Evolutionary conservation across 805 yeast genomes (phyloP).

Genomic region (Candida morakotiae): DNA sequence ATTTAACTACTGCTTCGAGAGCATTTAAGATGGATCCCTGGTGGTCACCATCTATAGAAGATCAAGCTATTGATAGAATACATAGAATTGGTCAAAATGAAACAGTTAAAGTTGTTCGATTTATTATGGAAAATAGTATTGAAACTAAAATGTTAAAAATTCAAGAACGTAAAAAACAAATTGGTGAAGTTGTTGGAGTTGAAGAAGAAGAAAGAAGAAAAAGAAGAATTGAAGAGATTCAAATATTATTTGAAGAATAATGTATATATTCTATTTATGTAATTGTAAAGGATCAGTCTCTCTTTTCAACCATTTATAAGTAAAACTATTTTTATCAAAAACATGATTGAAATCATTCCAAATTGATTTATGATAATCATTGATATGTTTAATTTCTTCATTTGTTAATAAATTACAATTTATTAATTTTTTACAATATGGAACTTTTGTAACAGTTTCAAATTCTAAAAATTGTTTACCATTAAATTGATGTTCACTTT

Average conservation of each 20-base stretch:
- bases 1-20: conserved; percentile 75
- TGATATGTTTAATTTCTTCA: conserved; percentile 67
- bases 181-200: conserved; percentile 75
- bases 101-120: conserved; percentile 70
- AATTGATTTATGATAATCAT: conserved; percentile 58
- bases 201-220: conserved; percentile 72
- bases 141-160: conserved; percentile 86
- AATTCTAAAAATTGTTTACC: conserved; percentile 61
- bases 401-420: conserved; percentile 50
- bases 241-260: conserved; percentile 55
- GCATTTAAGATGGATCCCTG: conserved; percentile 95
- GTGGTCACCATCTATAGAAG: conserved; percentile 93
- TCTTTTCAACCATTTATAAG: conserved; percentile 47
- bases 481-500: conserved; percentile 40
- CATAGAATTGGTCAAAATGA: conserved; percentile 85
- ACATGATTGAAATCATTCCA: conserved; percentile 44
- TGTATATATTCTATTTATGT: conserved; percentile 1
- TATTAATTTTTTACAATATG: conserved; percentile 71
- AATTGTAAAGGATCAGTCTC: conserved; percentile 34
- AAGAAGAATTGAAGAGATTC: conserved; percentile 68
- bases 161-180: conserved; percentile 77
- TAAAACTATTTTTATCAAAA: conserved; percentile 34
- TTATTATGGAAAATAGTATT: conserved; percentile 76
- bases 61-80: conserved; percentile 86
- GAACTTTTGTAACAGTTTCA: conserved; percentile 81